Evolutionary conservation across 2,329 filamentous ascomycete genomes (phyloP).

Genomic region (Anthostomella pinea): DNA sequence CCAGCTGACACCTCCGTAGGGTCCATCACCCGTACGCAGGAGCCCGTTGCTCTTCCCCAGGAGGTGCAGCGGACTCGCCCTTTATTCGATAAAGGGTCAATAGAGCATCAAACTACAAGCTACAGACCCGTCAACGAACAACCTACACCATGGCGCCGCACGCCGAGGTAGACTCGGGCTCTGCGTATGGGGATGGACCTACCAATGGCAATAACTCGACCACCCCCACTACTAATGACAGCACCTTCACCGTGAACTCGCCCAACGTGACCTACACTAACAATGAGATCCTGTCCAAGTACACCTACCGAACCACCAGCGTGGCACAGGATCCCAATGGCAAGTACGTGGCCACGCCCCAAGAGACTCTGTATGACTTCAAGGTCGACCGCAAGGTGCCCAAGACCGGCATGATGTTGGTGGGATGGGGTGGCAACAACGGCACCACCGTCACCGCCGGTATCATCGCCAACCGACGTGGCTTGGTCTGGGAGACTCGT

Average conservation of each 20-base stretch:
- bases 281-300: constrained; percentile 84
- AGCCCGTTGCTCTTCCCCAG: constrained; percentile 88
- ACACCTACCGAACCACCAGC: constrained; percentile 92
- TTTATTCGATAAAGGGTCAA: constrained; percentile 52
- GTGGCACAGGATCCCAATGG: constrained; percentile 68
- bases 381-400: constrained; percentile 92
- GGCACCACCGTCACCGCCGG: constrained; percentile 95
- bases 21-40: constrained; percentile 95
- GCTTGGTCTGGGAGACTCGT: constrained; percentile 88
- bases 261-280: constrained; percentile 92
- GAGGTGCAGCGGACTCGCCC: constrained; percentile 72
- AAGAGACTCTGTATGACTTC: constrained; percentile 93
- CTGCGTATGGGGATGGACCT: constrained; percentile 60
- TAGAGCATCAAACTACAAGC: constrained; percentile 27
- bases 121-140: constrained; percentile 12
- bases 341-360: constrained; percentile 78
- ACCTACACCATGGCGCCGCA: constrained; percentile 81
- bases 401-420: constrained; percentile 94
- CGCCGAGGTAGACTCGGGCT: constrained; percentile 60
- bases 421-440: constrained; percentile 98
- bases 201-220: constrained; percentile 33
- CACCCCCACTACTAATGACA: constrained; percentile 38
- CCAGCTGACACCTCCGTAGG: too few species aligned
- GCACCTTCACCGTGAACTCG: constrained; percentile 82
- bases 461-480: constrained; percentile 90